phyloP scores from a whole-genome alignment of 345 rosid species.

The Luvunga scandens region DNA sequence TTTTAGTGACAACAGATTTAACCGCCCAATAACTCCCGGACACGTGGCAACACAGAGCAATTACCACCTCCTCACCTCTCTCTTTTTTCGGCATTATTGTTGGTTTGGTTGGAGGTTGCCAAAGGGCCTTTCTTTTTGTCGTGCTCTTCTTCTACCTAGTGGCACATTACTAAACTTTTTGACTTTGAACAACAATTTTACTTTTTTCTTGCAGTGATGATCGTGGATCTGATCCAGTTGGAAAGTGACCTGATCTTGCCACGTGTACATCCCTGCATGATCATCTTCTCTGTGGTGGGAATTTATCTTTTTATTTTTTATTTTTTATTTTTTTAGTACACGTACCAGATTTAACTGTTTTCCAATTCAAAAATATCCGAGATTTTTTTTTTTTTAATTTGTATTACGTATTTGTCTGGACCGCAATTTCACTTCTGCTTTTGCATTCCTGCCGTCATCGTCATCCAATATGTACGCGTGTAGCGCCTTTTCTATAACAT shows the following conservation, averaged over 20 bases:
- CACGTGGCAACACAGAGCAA: slow-evolving; percentile 18
- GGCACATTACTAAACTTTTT: slow-evolving; percentile 4
- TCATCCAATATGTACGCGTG: not conserved
- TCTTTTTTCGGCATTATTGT: not conserved
- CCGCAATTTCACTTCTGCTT: not conserved
- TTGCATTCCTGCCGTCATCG: not conserved
- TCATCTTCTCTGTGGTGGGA: not conserved
- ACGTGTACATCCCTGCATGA: not conserved
- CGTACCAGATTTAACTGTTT: not conserved
- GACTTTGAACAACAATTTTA: slow-evolving; percentile 1
- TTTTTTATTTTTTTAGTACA: not conserved
- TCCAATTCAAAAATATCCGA: slow-evolving; percentile 10
- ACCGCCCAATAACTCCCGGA: slow-evolving; percentile 17
- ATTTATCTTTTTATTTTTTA: not conserved
- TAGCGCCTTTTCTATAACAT: not conserved
- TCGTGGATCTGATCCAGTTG: slow-evolving; percentile 8
- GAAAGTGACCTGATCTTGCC: slow-evolving; percentile 22
- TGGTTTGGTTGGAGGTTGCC: not conserved
- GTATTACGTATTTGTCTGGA: not conserved
- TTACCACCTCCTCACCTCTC: not conserved
- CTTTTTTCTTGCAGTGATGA: not conserved
- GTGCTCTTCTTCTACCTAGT: not conserved
- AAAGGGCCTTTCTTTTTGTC: not conserved
- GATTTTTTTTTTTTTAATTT: too few relatives aligned
- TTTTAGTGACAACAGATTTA: slow-evolving; percentile 25